Percentiles rank a stretch among this genome's conserved stretches.
Evolutionary conservation across 2,329 filamentous ascomycete species (phyloP).

Genomic region (Coniochaeta sp.): DNA sequence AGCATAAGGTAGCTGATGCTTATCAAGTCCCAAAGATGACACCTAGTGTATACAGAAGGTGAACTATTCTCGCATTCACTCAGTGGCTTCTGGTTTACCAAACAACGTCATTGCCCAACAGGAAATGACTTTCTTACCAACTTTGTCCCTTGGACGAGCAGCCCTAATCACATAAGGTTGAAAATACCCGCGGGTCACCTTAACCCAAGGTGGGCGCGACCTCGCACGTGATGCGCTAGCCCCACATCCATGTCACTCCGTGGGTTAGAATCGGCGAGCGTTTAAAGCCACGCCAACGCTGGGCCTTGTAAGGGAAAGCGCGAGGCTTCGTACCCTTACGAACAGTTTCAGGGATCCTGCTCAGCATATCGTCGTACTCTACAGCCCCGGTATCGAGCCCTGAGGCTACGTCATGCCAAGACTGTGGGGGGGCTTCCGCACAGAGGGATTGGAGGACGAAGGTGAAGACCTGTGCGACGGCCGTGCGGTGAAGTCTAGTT

Average conservation of each 20-base stretch:
- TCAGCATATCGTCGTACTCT: slow-evolving; percentile 23
- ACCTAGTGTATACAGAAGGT: too few relatives aligned
- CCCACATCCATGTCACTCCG: too few relatives aligned
- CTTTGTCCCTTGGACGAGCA: too few relatives aligned
- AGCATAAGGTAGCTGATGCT: too few relatives aligned
- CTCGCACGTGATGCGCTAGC: too few relatives aligned
- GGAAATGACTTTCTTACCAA: too few relatives aligned
- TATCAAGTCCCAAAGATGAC: neutral
- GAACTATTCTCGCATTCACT: too few relatives aligned
- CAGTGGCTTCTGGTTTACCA: too few relatives aligned
- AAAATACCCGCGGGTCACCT: too few relatives aligned
- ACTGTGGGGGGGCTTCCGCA: slow-evolving; percentile 15
- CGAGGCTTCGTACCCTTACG: slow-evolving; percentile 11
- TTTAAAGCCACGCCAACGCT: slow-evolving; percentile 20
- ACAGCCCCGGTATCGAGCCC: slow-evolving; percentile 24
- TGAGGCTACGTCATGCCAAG: slow-evolving; percentile 22
- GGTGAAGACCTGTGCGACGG: slow-evolving; percentile 29
- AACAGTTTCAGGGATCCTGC: slow-evolving; percentile 14
- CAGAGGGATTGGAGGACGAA: slow-evolving; percentile 26
- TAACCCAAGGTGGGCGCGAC: too few relatives aligned
- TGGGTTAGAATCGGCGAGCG: slow-evolving; percentile 22
- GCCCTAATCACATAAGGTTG: too few relatives aligned
- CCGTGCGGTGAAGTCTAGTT: slow-evolving; percentile 25
- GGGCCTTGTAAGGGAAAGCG: slow-evolving; percentile 16
- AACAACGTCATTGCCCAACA: too few relatives aligned